Percentiles rank a stretch among this genome's conserved stretches.
Evolutionary conservation across 2,329 filamentous ascomycete genomes (phyloP).

Genomic region (Hyphodiscus sp.): DNA sequence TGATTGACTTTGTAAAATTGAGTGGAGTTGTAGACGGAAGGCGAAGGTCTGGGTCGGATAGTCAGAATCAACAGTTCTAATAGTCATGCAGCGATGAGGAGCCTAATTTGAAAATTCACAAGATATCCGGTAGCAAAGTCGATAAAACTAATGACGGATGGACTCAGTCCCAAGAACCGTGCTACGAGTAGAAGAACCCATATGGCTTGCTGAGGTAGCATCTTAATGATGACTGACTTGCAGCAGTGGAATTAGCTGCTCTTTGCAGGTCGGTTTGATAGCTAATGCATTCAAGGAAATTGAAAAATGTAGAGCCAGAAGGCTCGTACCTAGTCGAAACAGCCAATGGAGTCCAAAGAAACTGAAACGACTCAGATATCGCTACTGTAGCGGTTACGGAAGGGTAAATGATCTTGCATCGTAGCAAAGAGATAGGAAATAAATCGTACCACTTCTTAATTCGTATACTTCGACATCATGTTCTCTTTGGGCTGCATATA

Average conservation of each 20-base stretch:
- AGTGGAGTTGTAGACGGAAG: slow-evolving; percentile 75
- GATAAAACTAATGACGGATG: too few relatives aligned
- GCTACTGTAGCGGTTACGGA: background rate
- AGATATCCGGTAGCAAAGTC: too few relatives aligned
- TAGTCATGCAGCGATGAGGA: background rate
- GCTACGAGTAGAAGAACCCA: too few relatives aligned
- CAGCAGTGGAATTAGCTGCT: background rate
- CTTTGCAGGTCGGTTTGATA: background rate
- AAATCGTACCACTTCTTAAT: slow-evolving; percentile 68
- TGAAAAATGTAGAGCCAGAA: background rate
- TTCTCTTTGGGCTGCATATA: slow-evolving; percentile 86
- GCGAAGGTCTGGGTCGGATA: slow-evolving; percentile 62
- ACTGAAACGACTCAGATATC: background rate
- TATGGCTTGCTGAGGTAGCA: background rate
- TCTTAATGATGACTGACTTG: background rate
- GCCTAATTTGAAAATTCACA: too few relatives aligned
- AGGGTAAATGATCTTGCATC: background rate
- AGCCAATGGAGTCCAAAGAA: background rate
- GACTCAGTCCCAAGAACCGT: too few relatives aligned
- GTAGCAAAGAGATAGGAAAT: slow-evolving; percentile 27
- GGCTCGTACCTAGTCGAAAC: background rate
- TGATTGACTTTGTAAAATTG: slow-evolving; percentile 98
- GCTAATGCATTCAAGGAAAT: background rate
- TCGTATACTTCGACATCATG: slow-evolving; percentile 93
- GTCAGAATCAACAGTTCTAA: background rate